phyloP scores from a whole-genome alignment of 2,329 filamentous ascomycete genomes.

The Ceratocystis destructans region DNA sequence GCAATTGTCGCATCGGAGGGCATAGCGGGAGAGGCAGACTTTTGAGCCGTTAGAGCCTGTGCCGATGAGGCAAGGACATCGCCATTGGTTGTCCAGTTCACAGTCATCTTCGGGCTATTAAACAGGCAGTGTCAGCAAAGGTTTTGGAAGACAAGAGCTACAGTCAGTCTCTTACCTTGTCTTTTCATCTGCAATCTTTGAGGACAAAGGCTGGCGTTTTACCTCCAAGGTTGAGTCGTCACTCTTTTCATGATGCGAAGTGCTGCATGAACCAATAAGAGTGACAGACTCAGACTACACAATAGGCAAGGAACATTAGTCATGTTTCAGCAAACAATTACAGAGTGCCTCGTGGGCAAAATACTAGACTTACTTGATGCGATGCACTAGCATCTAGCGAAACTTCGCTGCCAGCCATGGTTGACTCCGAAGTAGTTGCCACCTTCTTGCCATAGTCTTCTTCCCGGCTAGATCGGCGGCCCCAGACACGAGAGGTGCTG shows the following conservation, averaged over 20 bases:
- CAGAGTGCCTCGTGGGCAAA: neutral
- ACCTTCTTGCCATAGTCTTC: constrained; percentile 14
- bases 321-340: neutral
- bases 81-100: constrained; percentile 10
- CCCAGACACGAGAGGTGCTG: constrained; percentile 9
- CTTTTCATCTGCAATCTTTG: constrained; percentile 12
- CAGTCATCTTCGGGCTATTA: constrained; percentile 13
- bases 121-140: neutral
- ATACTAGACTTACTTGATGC: constrained; percentile 9
- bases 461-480: constrained; percentile 10
- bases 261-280: constrained; percentile 10
- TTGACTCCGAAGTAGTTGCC: constrained; percentile 10
- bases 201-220: constrained; percentile 13
- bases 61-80: constrained; percentile 2
- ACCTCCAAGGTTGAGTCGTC: constrained; percentile 14
- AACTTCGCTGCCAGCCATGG: constrained; percentile 11
- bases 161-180: constrained; percentile 1
- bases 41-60: constrained; percentile 8
- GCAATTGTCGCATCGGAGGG: constrained; percentile 8
- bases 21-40: constrained; percentile 14
- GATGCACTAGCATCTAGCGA: constrained; percentile 14
- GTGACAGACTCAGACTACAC: constrained; percentile 8
- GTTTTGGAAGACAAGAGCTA: neutral
- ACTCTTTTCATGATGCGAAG: constrained; percentile 12
- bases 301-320: neutral